Evolutionary conservation across 495 filamentous ascomycete genomes (phyloP), one percentile per base, ranked within the genome.

Genomic region (Penicillium robsamsonii): DNA sequence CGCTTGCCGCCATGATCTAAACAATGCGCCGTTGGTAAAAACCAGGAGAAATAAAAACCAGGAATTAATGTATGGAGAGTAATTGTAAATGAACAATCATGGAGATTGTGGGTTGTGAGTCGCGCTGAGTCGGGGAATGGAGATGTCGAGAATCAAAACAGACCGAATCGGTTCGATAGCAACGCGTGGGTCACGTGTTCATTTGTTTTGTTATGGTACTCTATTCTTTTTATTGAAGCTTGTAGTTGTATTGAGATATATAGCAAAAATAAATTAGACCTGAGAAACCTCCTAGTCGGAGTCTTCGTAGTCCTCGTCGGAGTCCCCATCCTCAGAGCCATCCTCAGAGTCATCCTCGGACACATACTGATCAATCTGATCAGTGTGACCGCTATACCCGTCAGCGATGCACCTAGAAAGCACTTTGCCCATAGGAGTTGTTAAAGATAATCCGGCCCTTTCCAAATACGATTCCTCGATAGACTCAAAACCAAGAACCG

Each of bases 1-100:
- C 68, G 59, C 75, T 65, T 55, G 71, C 60, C 43, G 80, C 75
- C 81, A 83, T 84, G 58, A 70, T 67, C 71, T 73, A 72, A 74
- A 75, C 69, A 75, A 75, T 59, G 62, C 64, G 66, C 56, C 52
- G 52, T 48, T 46, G 42, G 41, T 33, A 50, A 33, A 46, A 46
- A 46, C 13, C 24, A 15, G 40, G 40, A 5, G 29, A 50, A 41
- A 10, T 18, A 12, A 27, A 22, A 46, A 22, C 11, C 31, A 38
- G 41, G 18, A 29, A 22, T 37, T 15, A 25, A 38, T 15, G 38
- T 11, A 9, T 31, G 20, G 10, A 48, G 17, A 15, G 13, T 6
- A 45, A 58, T 20, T 53, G 29, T 11, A 48, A 48, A 31, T 40
- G 30, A 40, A 22, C 30, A 20, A 50, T 13, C 65, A 67, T 65